These are phyloP conservation scores for Calonectria montana DNA, from an alignment of 2,329 filamentous ascomycete species.

Conservation along the genomic window DNA sequence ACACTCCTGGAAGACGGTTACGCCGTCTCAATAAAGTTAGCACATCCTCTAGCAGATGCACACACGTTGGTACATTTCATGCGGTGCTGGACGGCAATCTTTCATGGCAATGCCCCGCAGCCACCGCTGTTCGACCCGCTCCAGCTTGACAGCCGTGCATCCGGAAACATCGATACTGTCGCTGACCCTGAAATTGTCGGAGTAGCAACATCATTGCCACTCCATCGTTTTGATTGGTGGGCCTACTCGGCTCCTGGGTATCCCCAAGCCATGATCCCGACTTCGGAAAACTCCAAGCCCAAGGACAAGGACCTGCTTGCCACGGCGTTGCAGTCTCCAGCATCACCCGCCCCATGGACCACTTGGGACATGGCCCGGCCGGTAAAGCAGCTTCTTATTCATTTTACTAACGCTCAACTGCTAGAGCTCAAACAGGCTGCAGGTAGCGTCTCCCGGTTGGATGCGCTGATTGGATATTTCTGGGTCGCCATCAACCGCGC, in stretches of 20 bases:
- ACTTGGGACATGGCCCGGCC: neutral
- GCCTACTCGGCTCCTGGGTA: neutral
- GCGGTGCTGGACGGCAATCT: neutral
- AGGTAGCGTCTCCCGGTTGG: neutral
- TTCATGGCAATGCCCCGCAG: neutral
- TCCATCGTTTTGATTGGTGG: constrained; percentile 6
- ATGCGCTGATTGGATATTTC: neutral
- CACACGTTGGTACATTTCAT: neutral
- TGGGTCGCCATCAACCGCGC: constrained; percentile 1
- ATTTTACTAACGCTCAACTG: neutral
- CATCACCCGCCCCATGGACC: neutral
- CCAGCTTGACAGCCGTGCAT: neutral
- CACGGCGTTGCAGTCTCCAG: neutral
- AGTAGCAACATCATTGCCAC: neutral
- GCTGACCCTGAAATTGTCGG: neutral
- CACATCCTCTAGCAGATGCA: neutral
- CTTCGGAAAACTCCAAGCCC: neutral
- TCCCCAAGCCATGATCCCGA: neutral
- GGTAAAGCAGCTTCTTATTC: neutral
- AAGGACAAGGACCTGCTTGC: neutral
- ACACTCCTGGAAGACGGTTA: neutral
- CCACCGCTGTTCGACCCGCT: neutral
- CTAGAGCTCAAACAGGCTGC: neutral
- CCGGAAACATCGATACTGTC: neutral
- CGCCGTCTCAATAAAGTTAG: neutral